These are phyloP conservation scores for Fusarium tjaetaba DNA, from an alignment of 2,329 filamentous ascomycete genomes.

Conservation along the genomic window DNA sequence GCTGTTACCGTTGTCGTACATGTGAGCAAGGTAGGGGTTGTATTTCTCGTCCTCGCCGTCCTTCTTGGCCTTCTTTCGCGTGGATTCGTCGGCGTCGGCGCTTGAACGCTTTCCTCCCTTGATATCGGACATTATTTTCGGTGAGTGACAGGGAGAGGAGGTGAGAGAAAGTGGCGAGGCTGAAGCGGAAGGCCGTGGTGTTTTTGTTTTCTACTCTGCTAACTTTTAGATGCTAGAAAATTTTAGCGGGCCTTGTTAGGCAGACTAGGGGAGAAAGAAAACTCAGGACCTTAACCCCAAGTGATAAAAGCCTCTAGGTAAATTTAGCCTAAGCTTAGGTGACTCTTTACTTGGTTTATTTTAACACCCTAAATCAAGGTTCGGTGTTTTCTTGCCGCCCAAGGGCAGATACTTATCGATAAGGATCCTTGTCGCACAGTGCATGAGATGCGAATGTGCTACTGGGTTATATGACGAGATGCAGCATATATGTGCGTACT, in stretches of 20 bases:
- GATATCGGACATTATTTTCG: constrained; percentile 52
- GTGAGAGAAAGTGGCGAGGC: constrained; percentile 37
- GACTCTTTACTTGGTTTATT: too few species aligned
- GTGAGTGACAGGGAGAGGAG: not conserved
- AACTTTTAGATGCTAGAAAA: constrained; percentile 33
- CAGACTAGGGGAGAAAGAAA: too few species aligned
- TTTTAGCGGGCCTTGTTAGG: constrained; percentile 43
- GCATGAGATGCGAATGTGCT: not conserved
- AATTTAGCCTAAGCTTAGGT: too few species aligned
- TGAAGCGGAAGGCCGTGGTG: constrained; percentile 31
- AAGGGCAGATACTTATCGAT: constrained; percentile 46
- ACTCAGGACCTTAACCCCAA: too few species aligned
- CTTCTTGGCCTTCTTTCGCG: constrained; percentile 57
- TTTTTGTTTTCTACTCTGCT: constrained; percentile 29
- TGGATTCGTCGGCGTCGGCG: constrained; percentile 54
- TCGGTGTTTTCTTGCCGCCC: too few species aligned
- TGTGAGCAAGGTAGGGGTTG: constrained; percentile 94
- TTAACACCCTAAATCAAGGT: too few species aligned
- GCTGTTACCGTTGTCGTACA: constrained; percentile 68
- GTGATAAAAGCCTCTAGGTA: too few species aligned
- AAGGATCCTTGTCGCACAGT: constrained; percentile 40
- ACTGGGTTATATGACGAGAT: not conserved
- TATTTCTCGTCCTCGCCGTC: constrained; percentile 49
- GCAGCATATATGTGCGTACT: not conserved
- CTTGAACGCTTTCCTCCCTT: constrained; percentile 56